Evolutionary conservation across 768 basidiomycete genomes (phyloP), one percentile per base, ranked within the genome.

Genomic region (Melanogaster broomeanus): DNA sequence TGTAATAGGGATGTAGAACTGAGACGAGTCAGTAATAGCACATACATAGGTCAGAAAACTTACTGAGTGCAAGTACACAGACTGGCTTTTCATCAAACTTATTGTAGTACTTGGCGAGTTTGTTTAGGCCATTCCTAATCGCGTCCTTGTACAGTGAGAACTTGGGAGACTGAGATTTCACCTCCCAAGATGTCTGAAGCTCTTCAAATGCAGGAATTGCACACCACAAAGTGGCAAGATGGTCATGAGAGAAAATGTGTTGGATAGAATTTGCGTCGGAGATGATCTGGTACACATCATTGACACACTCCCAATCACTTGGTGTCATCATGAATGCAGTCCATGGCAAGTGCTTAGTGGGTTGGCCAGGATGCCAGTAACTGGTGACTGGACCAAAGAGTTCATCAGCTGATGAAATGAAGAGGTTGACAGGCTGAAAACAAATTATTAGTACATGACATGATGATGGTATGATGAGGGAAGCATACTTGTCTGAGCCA

Each of bases 1-100:
- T 71, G 54, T 60, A 71, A 42, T 69, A 72, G 0, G 63, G 69
- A 37, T 72, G 67, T 12, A 69, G 47, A 2, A 61, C 66, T 68
- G 38, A 30, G 18, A 22, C 18, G 18, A 25, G 25, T 35, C 30
- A 51, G 27, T 25, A n/a, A 41, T 28, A 16, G 45, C 41, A 21
- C 3, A 15, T 34, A 16, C 28, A 52, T 9, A 28, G 24, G 6
- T 16, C 7, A 31, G 13, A n/a, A 25, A 9, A 63, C 51, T 24
- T 51, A 71, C 70, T 43, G 2, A 72, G 52, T 2, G 62, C 53
- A 0, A 68, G 57, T 3, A 71, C 45, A 47, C 49, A 65, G 0
- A 43, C 34, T 4, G 47, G 42, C 28, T 59, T 57, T n/a, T n/a
- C n/a, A n/a, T n/a, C n/a, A 18, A 65, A 50, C 13, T 45, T 21